phyloP scores from a whole-genome alignment of 1,284 basidiomycete species.

The Leccinum pachyderme region DNA sequence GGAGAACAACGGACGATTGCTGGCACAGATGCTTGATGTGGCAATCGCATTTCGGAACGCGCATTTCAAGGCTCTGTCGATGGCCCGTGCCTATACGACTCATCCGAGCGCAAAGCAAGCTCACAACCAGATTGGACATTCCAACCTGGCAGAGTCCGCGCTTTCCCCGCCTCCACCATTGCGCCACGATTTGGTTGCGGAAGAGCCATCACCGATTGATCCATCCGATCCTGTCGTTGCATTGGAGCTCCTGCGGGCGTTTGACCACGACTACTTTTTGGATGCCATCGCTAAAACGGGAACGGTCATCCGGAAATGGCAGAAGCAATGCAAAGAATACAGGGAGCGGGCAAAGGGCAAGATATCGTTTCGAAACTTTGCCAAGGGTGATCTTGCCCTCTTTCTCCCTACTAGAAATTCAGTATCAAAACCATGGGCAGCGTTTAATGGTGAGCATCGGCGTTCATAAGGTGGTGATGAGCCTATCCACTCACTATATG shows the following conservation, averaged over 20 bases:
- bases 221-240: conserved; percentile 67
- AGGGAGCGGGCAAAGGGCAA: conserved; percentile 90
- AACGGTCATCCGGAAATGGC: conserved; percentile 90
- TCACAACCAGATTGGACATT: conserved; percentile 24
- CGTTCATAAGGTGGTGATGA: background rate
- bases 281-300: conserved; percentile 81
- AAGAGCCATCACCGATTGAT: conserved; percentile 71
- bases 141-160: conserved; percentile 43
- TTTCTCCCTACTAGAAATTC: conserved; percentile 96
- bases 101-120: conserved; percentile 52
- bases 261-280: conserved; percentile 82
- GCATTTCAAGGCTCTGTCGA: conserved; percentile 64
- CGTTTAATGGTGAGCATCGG: conserved; percentile 76
- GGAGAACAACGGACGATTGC: conserved; percentile 56
- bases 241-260: conserved; percentile 64
- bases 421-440: conserved; percentile 92
- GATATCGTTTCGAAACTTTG: conserved; percentile 91
- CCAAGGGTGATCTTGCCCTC: conserved; percentile 89
- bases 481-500: background rate
- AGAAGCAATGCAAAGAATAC: conserved; percentile 94
- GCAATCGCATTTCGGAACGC: conserved; percentile 71
- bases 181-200: conserved; percentile 53
- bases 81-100: conserved; percentile 58
- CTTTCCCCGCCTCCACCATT: conserved; percentile 45
- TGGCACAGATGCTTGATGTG: conserved; percentile 73